Percentiles rank a stretch among this genome's conserved stretches.
These are phyloP conservation scores for Metschnikowia lochheadii DNA, from an alignment of 805 yeast genomes.

Conservation along the genomic window DNA sequence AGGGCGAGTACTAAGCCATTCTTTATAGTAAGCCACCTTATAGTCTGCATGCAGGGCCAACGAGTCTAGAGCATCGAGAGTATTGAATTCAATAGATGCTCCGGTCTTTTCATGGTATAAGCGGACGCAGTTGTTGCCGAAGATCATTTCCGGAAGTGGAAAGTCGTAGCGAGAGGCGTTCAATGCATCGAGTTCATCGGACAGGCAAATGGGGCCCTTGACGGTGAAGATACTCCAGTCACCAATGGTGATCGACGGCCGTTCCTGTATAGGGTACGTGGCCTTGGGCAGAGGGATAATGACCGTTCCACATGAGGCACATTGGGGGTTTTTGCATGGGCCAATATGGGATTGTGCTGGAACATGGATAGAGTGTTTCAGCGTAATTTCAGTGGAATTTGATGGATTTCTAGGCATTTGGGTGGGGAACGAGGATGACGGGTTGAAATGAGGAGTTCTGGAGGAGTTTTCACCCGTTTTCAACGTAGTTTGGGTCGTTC, in stretches of 20 bases:
- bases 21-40: slow-evolving; percentile 78
- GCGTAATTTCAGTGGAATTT: not conserved
- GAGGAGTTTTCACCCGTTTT: no score
- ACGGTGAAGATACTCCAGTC: slow-evolving; percentile 75
- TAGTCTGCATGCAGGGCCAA: slow-evolving; percentile 32
- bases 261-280: slow-evolving; percentile 55
- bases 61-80: slow-evolving; percentile 62
- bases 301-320: slow-evolving; percentile 65
- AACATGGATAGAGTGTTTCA: slow-evolving; percentile 21
- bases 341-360: slow-evolving; percentile 43
- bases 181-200: slow-evolving; percentile 67
- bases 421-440: no score
- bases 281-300: slow-evolving; percentile 77
- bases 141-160: slow-evolving; percentile 96
- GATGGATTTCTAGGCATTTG: not conserved
- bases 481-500: no score
- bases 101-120: slow-evolving; percentile 39
- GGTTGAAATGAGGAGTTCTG: no score
- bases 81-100: slow-evolving; percentile 60
- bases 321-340: slow-evolving; percentile 42
- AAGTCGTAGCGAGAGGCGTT: slow-evolving; percentile 58
- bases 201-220: slow-evolving; percentile 72
- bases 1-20: slow-evolving; percentile 56
- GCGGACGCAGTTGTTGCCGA: slow-evolving; percentile 73
- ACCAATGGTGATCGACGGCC: slow-evolving; percentile 64